Evolutionary conservation across 169 alveolate species (phyloP).

Genomic region (Besnoitia besnoiti): DNA sequence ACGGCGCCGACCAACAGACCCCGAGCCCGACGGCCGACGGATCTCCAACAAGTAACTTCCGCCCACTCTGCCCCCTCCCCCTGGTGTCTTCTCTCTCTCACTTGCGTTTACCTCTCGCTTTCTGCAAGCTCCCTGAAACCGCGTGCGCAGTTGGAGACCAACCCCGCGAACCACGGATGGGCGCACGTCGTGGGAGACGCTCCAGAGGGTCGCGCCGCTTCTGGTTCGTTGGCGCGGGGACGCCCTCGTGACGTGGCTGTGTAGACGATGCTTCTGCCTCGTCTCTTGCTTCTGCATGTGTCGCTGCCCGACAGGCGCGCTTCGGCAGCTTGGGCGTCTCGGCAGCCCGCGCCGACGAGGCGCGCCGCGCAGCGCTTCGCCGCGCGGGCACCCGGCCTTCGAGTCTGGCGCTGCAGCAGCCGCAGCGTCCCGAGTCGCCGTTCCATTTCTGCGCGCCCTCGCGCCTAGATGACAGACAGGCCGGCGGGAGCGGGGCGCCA

Average conservation of each 20-base stretch:
- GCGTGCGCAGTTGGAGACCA: no score
- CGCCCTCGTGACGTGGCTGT: no score
- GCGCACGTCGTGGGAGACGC: no score
- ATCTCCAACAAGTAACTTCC: background rate
- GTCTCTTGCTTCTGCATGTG: no score
- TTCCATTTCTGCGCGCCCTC: slow-evolving; percentile 19
- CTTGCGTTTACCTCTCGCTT: background rate
- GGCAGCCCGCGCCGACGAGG: background rate
- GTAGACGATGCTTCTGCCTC: background rate
- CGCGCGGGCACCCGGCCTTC: background rate
- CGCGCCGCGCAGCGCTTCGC: background rate
- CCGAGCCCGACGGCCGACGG: background rate
- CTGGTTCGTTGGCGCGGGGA: no score
- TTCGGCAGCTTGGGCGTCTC: background rate
- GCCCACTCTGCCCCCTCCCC: background rate
- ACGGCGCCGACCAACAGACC: no score
- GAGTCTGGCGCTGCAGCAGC: slow-evolving; percentile 22
- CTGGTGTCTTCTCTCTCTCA: background rate
- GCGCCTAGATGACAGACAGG: background rate
- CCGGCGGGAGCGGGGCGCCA: background rate
- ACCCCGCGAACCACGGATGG: no score
- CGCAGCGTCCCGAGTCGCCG: slow-evolving; percentile 15
- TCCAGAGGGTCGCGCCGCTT: no score
- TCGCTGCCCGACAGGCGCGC: background rate
- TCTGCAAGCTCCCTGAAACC: background rate